phyloP scores from a whole-genome alignment of 2,329 filamentous ascomycete species.

The Coniochaeta sp. region DNA sequence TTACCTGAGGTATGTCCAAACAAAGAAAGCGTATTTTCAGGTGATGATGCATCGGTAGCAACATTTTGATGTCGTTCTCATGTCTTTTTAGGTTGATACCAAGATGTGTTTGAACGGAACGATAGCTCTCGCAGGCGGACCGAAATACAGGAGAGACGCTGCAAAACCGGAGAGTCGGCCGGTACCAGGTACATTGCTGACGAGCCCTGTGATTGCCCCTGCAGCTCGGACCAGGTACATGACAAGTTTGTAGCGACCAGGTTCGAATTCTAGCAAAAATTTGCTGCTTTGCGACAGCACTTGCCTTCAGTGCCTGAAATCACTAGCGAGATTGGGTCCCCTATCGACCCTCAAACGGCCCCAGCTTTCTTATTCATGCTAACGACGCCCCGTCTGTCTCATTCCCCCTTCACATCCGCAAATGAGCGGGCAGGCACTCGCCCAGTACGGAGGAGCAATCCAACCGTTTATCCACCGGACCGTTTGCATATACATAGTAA shows the following conservation, averaged over 20 bases:
- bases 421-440: neutral
- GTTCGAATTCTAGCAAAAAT: slow-evolving; percentile 13
- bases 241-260: neutral
- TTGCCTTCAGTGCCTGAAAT: slow-evolving; percentile 20
- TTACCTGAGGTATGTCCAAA: neutral
- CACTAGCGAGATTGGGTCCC: slow-evolving; percentile 33
- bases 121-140: too few species aligned
- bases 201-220: neutral
- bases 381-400: slow-evolving; percentile 17
- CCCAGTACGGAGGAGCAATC: neutral
- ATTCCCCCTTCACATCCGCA: slow-evolving; percentile 8
- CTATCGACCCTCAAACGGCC: slow-evolving; percentile 18
- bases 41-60: neutral
- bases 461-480: neutral
- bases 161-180: neutral
- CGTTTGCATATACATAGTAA: neutral
- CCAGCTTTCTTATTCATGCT: slow-evolving; percentile 26
- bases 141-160: neutral
- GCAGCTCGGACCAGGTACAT: neutral
- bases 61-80: neutral
- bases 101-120: too few species aligned
- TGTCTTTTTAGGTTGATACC: too few species aligned
- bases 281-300: slow-evolving; percentile 17
- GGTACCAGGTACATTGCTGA: too few species aligned
- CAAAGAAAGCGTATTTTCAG: neutral